phyloP scores from a whole-genome alignment of 2,329 filamentous ascomycete species.

The Fusarium proliferatum region DNA sequence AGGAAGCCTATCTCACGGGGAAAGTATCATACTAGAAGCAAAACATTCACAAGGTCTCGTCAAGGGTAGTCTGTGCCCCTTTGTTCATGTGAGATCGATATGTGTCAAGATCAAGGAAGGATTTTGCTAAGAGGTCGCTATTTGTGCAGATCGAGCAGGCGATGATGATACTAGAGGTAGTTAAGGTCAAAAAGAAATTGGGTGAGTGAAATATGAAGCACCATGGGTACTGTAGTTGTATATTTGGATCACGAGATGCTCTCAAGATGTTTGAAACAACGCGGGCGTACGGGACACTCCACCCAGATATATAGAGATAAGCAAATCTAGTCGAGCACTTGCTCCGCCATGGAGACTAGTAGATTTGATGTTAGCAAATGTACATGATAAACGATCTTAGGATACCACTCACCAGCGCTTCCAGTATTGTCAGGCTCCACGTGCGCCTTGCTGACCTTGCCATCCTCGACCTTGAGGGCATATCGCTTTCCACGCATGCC shows the following conservation, averaged over 20 bases:
- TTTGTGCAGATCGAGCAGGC: not conserved
- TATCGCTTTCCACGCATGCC: conserved; percentile 88
- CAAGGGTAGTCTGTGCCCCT: no score
- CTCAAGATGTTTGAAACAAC: not conserved
- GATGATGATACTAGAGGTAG: not conserved
- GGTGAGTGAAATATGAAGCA: not conserved
- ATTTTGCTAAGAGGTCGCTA: not conserved
- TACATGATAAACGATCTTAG: not conserved
- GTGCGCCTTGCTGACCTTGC: conserved; percentile 83
- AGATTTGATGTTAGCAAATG: not conserved
- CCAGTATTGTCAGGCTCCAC: conserved; percentile 92
- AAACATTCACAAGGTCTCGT: not conserved
- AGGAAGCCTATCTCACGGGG: no score
- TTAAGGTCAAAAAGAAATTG: not conserved
- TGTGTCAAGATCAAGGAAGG: not conserved
- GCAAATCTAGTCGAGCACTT: conserved; percentile 33
- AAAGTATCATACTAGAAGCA: not conserved
- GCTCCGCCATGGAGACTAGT: conserved; percentile 41
- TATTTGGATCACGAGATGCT: not conserved
- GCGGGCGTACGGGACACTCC: not conserved
- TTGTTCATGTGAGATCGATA: not conserved
- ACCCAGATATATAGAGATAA: not conserved
- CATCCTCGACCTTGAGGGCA: conserved; percentile 83
- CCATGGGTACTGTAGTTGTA: not conserved
- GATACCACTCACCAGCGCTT: conserved; percentile 71